Evolutionary conservation across 2,329 filamentous ascomycete genomes (phyloP), one percentile per base, ranked within the genome.

Genomic region (Fusarium burgessii): DNA sequence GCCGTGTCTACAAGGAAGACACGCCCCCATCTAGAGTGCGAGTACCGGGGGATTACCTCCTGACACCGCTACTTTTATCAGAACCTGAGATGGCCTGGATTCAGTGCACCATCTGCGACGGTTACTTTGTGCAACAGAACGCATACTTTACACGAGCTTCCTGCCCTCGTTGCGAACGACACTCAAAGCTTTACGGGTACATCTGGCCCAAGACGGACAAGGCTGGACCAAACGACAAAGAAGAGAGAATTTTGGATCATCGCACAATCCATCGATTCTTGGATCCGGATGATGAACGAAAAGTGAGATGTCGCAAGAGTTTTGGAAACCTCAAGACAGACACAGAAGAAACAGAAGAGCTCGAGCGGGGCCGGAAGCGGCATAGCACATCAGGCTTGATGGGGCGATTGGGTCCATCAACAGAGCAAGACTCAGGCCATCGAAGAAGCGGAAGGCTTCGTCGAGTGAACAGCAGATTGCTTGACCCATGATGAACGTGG

Each of bases 181-280:
- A 99, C 78, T 97, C 93, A 18, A 98, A 97, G 83, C 84, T 99
- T 1, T 99, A 98, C 78, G 97, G 97, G 0, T 98, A 93, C 77
- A 86, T 92, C 62, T 99, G 96, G 96, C 96, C 96, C 9, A 98
- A 99, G 84, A 98, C 96, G 1, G 92, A 97, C 65, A 92, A 87
- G 68, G 90, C 92, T 29, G 93, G 93, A 1, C 89, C 89, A 18
- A 80, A 88, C 23, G 96, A 98, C 78, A 90, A 88, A 62, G 90
- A 92, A 72, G 87, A 91, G 77, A 82, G 90, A 13, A 84, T 97
- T 2, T 85, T 96, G 65, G 95, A 98, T 78, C 95, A 98, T 77
- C 87, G 95, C n/a, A 91, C 87, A 0, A 88, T 98, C 6, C 93
- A 98, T 80, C 91, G 95, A 1, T 98, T 97, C 76, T 82, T 98